Percentiles rank a stretch among this genome's conserved stretches.
phyloP scores from a whole-genome alignment of 768 basidiomycete species.

The Xerocomellus amylosporus region DNA sequence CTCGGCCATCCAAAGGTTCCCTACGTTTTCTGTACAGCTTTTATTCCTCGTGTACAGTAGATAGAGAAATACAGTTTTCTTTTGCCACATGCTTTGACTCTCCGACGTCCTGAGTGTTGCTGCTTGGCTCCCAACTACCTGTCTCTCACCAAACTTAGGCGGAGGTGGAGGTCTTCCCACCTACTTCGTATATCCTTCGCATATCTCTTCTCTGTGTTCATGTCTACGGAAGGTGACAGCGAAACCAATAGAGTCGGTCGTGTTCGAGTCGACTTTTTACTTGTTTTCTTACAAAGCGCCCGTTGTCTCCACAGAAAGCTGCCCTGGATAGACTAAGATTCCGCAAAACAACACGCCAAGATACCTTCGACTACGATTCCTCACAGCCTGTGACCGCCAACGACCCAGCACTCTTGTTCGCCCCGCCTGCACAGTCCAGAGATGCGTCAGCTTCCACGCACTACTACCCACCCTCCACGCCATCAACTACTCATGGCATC shows the following conservation, averaged over 20 bases:
- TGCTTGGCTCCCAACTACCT: slow-evolving; percentile 9
- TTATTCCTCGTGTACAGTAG: slow-evolving; percentile 30
- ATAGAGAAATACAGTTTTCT: slow-evolving; percentile 38
- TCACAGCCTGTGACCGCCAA: slow-evolving; percentile 62
- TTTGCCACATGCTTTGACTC: slow-evolving; percentile 52
- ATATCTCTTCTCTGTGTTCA: slow-evolving; percentile 31
- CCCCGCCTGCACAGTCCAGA: slow-evolving; percentile 65
- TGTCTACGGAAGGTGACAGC: slow-evolving; percentile 49
- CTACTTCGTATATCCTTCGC: slow-evolving; percentile 12
- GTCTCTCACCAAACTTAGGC: slow-evolving; percentile 21
- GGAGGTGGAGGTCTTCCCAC: slow-evolving; percentile 11
- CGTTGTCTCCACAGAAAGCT: slow-evolving; percentile 37
- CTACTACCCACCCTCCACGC: slow-evolving; percentile 49
- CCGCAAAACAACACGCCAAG: slow-evolving; percentile 41
- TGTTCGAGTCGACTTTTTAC: slow-evolving; percentile 26
- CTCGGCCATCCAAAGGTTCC: slow-evolving; percentile 1
- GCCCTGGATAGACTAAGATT: slow-evolving; percentile 47
- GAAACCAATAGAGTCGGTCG: slow-evolving; percentile 50
- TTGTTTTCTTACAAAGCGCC: slow-evolving; percentile 35
- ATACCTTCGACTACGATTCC: slow-evolving; percentile 24
- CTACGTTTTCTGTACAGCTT: slow-evolving; percentile 19
- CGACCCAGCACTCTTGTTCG: slow-evolving; percentile 44
- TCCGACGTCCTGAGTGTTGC: slow-evolving; percentile 44
- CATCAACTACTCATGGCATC: slow-evolving; percentile 46
- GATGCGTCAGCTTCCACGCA: slow-evolving; percentile 69